Evolutionary conservation across 352 stramenopile genomes (phyloP), one percentile per base, ranked within the genome.

Genomic region (Phytophthora cactorum): DNA sequence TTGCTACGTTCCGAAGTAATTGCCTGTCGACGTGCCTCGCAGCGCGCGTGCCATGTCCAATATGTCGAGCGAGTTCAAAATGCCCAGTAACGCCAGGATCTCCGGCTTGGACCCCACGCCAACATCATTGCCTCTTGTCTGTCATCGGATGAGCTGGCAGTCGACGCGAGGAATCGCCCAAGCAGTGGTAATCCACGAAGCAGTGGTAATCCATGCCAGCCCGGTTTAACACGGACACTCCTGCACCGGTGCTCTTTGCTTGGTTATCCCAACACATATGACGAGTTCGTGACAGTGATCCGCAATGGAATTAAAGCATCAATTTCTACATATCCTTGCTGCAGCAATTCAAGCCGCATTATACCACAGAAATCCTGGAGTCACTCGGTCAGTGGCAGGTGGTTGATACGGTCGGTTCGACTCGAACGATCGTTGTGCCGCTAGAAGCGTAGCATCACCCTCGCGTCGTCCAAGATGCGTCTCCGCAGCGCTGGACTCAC

Each of bases 401-500:
- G 47, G 28, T 56, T 55, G 27, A 59, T 22, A 22, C 22, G 22
- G 22, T 1, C 22, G 22, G 22, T 22, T 22, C 22, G 22, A 22
- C 22, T 22, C 22, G 22, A 22, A 22, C 22, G 22, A 22, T 22
- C 22, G 22, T 22, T 22, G 22, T 22, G 22, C 22, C 22, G 22
- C 22, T 22, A 22, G 22, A 58, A 72, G 11, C 70, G 79, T n/a
- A 90, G 59, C 1, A 89, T 45, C 56, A 81, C 68, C n/a, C 84
- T 73, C 0, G 80, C 82, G 47, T 89, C 79, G 39, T 92, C 79
- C 34, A 80, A 91, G 17, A 92, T 69, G 17, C 78, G 73, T 10
- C 83, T 71, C 11, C 78, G 70, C 47, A 92, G 34, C 15, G 74
- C 65, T 3, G 78, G 78, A 52, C 70, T 88, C 15, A 84, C 75